Percentiles rank a stretch among this genome's conserved stretches.
Conservation (phyloP, 805 yeast species). For the Yarrowia yakushimensis region DNA sequence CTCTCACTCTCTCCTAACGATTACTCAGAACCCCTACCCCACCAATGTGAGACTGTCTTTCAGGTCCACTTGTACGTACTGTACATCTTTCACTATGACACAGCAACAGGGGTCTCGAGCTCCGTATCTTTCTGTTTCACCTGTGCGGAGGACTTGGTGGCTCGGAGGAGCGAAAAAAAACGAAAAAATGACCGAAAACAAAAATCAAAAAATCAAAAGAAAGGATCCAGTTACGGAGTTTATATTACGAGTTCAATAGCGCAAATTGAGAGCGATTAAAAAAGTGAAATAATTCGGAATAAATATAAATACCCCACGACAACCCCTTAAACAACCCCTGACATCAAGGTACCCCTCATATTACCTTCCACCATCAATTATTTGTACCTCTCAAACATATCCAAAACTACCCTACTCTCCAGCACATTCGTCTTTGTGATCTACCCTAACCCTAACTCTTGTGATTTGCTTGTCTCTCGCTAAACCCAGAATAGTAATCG, state of each 20-base stretch:
- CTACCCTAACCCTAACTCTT: not conserved
- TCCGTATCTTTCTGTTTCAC: constrained; percentile 5
- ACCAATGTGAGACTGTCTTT: too few relatives aligned
- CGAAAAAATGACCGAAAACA: too few relatives aligned
- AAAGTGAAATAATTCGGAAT: too few relatives aligned
- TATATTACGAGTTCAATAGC: not conserved
- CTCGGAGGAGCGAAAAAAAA: too few relatives aligned
- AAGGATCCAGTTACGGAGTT: not conserved
- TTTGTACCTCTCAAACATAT: too few relatives aligned
- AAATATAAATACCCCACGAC: too few relatives aligned
- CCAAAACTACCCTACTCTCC: not conserved
- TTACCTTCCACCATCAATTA: too few relatives aligned
- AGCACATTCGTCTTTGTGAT: not conserved
- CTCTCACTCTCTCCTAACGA: too few relatives aligned
- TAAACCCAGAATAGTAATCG: not conserved
- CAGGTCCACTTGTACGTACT: not conserved
- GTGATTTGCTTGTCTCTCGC: constrained; percentile 6
- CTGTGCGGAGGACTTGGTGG: not conserved
- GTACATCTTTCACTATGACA: too few relatives aligned
- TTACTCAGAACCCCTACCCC: not conserved
- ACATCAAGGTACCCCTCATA: not conserved
- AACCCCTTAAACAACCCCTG: too few relatives aligned
- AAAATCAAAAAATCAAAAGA: not conserved
- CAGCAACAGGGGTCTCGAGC: too few relatives aligned
- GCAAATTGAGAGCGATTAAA: too few relatives aligned